A percentile compares a stretch with the other conserved stretches of the same genome.
Conservation (phyloP, 768 basidiomycete genomes). For the Hygrocybe punicea region DNA sequence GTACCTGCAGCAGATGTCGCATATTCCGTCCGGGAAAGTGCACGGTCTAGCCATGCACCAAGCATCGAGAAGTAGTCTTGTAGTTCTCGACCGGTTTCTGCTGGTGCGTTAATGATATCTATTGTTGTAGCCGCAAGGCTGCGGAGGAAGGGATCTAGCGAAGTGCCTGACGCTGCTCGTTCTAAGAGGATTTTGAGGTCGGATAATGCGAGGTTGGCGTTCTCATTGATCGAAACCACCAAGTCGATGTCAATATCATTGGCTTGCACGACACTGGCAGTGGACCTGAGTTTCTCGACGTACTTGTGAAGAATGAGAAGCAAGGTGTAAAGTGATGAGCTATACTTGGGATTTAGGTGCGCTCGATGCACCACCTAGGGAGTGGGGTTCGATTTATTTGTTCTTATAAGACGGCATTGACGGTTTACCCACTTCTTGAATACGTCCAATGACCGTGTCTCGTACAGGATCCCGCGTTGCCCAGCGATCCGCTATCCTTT, state of each 20-base stretch:
- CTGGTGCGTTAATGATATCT: slow-evolving; percentile 12
- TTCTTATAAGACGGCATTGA: not conserved
- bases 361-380: slow-evolving; percentile 31
- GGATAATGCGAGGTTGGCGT: slow-evolving; percentile 20
- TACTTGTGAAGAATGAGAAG: slow-evolving; percentile 35
- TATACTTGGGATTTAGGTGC: slow-evolving; percentile 31
- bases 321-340: slow-evolving; percentile 31
- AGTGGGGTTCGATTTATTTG: no score
- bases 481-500: slow-evolving; percentile 20
- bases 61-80: slow-evolving; percentile 18
- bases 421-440: slow-evolving; percentile 29
- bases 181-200: slow-evolving; percentile 36
- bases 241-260: slow-evolving; percentile 6
- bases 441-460: slow-evolving; percentile 24
- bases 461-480: slow-evolving; percentile 17
- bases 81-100: slow-evolving; percentile 14
- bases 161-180: slow-evolving; percentile 32
- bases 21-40: slow-evolving; percentile 23
- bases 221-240: slow-evolving; percentile 6
- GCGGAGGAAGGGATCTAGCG: slow-evolving; percentile 27
- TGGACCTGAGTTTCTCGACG: slow-evolving; percentile 19
- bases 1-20: slow-evolving; percentile 21
- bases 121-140: slow-evolving; percentile 1
- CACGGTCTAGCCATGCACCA: slow-evolving; percentile 19
- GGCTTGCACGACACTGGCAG: slow-evolving; percentile 15